A percentile compares a stretch with the other conserved stretches of the same genome.
These are phyloP conservation scores for Trichoderma aggressivum DNA, from an alignment of 2,329 filamentous ascomycete species.

Conservation along the genomic window DNA sequence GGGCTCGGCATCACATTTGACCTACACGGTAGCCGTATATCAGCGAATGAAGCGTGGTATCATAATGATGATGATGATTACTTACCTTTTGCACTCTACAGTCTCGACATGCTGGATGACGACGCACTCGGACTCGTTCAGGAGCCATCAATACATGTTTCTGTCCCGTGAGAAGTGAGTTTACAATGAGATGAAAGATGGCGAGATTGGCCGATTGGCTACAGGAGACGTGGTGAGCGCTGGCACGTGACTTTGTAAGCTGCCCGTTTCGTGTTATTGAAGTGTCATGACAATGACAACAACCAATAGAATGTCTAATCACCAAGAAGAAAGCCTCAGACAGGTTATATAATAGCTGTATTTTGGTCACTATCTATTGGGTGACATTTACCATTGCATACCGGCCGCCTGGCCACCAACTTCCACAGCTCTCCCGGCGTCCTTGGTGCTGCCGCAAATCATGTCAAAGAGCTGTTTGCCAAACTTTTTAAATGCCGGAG, in stretches of 20 bases:
- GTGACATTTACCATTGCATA: slow-evolving; percentile 4
- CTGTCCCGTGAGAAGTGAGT: background rate
- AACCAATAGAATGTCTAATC: background rate
- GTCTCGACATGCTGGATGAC: slow-evolving; percentile 12
- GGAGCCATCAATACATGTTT: background rate
- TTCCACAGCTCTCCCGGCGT: background rate
- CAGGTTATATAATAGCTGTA: background rate
- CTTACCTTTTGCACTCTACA: slow-evolving; percentile 12
- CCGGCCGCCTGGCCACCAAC: background rate
- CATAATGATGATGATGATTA: background rate
- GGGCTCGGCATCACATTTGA: slow-evolving; percentile 8
- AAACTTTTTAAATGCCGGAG: slow-evolving; percentile 38
- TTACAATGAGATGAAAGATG: background rate
- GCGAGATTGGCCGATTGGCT: slow-evolving; percentile 12
- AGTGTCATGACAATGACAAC: background rate
- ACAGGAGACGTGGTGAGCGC: background rate
- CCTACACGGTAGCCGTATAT: background rate
- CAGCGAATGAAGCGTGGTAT: background rate
- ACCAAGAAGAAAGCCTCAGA: background rate
- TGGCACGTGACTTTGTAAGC: background rate
- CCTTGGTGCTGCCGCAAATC: slow-evolving; percentile 9
- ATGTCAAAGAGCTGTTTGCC: slow-evolving; percentile 33
- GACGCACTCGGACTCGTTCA: background rate
- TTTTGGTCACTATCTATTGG: background rate
- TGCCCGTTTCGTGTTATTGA: background rate